Percentiles rank a stretch among this genome's conserved stretches.
Evolutionary conservation across 1,284 basidiomycete species (phyloP).

Genomic region (Ustilago xerochloae): DNA sequence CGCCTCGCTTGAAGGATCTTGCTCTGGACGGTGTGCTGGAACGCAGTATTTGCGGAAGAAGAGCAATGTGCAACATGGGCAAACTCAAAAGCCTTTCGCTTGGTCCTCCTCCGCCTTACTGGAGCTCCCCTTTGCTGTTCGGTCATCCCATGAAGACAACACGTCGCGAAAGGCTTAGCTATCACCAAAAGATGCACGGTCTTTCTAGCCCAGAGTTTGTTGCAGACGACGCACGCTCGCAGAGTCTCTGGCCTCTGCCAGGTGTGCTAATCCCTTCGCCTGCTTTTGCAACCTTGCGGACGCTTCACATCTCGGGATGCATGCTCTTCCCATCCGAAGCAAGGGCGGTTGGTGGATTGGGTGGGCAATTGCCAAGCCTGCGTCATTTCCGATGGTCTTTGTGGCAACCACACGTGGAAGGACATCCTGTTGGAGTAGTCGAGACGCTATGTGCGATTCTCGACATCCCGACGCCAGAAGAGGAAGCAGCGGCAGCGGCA

Average conservation of each 20-base stretch:
- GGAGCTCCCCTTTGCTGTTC: slow-evolving; percentile 54
- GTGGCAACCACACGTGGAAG: slow-evolving; percentile 52
- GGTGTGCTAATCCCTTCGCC: slow-evolving; percentile 46
- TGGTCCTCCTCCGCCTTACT: slow-evolving; percentile 54
- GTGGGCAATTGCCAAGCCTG: slow-evolving; percentile 45
- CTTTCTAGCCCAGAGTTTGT: slow-evolving; percentile 17
- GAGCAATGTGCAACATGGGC: slow-evolving; percentile 47
- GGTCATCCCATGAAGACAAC: slow-evolving; percentile 49
- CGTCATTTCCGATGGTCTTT: slow-evolving; percentile 54
- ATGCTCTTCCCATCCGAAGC: slow-evolving; percentile 56
- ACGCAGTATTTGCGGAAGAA: slow-evolving; percentile 45
- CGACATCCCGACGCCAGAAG: slow-evolving; percentile 47
- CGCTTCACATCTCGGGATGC: slow-evolving; percentile 54
- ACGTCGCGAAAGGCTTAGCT: slow-evolving; percentile 31
- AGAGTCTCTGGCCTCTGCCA: slow-evolving; percentile 42
- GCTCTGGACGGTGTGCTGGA: slow-evolving; percentile 53
- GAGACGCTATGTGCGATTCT: slow-evolving; percentile 48
- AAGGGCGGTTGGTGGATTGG: slow-evolving; percentile 45
- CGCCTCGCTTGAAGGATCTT: slow-evolving; percentile 44
- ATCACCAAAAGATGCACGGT: slow-evolving; percentile 43
- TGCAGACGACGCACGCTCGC: slow-evolving; percentile 34
- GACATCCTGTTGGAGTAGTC: slow-evolving; percentile 47
- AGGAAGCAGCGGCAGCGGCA: slow-evolving; percentile 38
- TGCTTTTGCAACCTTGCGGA: slow-evolving; percentile 42
- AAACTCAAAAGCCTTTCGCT: slow-evolving; percentile 54